These are phyloP conservation scores for Candida quercuum DNA, from an alignment of 805 yeast species.

Conservation along the genomic window DNA sequence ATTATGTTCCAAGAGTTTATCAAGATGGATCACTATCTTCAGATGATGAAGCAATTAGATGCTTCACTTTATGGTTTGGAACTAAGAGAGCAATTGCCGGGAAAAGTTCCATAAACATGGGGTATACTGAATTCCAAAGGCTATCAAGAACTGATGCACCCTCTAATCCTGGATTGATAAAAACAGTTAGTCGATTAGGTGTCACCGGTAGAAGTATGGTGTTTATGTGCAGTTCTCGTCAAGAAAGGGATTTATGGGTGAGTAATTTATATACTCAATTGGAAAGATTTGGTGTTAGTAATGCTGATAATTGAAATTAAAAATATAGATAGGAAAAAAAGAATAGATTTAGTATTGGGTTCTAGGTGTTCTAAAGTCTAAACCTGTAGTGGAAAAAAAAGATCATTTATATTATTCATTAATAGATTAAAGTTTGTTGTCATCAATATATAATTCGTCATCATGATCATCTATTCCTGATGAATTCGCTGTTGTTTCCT, in stretches of 20 bases:
- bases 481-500: slow-evolving; percentile 8
- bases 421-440: too few relatives aligned
- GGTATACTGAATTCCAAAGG: slow-evolving; percentile 1
- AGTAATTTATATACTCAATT: slow-evolving; percentile 28
- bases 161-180: slow-evolving; percentile 38
- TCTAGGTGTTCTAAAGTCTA: too few relatives aligned
- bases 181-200: slow-evolving; percentile 50
- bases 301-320: neutral
- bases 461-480: neutral
- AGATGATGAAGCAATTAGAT: slow-evolving; percentile 69
- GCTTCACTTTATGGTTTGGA: slow-evolving; percentile 85
- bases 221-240: slow-evolving; percentile 76
- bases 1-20: slow-evolving; percentile 65
- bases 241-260: slow-evolving; percentile 85
- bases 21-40: slow-evolving; percentile 80
- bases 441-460: too few relatives aligned
- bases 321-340: neutral
- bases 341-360: neutral
- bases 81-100: slow-evolving; percentile 44
- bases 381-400: too few relatives aligned
- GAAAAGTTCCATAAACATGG: neutral
- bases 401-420: too few relatives aligned
- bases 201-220: slow-evolving; percentile 63
- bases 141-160: slow-evolving; percentile 13
- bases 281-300: slow-evolving; percentile 25